Conservation (phyloP, 768 basidiomycete species). For the Suillus tomentosus region DNA sequence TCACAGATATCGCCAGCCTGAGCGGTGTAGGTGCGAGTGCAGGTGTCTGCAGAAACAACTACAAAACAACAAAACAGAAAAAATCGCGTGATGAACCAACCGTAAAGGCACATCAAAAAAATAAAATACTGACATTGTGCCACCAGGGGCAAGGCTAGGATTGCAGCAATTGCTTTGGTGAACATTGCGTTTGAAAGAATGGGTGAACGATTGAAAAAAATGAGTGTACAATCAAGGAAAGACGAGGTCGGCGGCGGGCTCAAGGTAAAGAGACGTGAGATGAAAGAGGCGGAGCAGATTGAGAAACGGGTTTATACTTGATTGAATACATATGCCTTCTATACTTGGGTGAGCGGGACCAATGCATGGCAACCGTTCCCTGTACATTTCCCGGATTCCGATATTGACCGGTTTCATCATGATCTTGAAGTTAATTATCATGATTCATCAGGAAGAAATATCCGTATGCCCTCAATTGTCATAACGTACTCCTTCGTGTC, state of each 20-base stretch:
- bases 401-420: neutral
- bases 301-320: neutral
- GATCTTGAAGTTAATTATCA: conserved; percentile 1
- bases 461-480: too few relatives aligned
- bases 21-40: conserved; percentile 64
- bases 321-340: neutral
- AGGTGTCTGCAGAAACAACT: conserved; percentile 37
- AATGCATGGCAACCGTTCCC: conserved; percentile 8
- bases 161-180: conserved; percentile 36
- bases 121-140: conserved; percentile 40
- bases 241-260: conserved; percentile 11
- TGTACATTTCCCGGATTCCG: conserved; percentile 1
- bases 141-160: conserved; percentile 50
- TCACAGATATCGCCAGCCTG: conserved; percentile 68
- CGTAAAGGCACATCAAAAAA: neutral
- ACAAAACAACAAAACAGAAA: conserved; percentile 11
- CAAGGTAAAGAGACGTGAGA: conserved; percentile 4
- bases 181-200: conserved; percentile 37
- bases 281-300: neutral
- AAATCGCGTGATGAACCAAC: neutral
- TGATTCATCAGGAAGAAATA: neutral
- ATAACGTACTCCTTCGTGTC: too few relatives aligned
- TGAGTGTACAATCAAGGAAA: conserved; percentile 20
- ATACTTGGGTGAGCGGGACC: conserved; percentile 2
- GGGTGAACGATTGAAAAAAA: conserved; percentile 17